phyloP scores from a whole-genome alignment of 2,329 filamentous ascomycete species.

The Arthrobotrys sphaeroides region DNA sequence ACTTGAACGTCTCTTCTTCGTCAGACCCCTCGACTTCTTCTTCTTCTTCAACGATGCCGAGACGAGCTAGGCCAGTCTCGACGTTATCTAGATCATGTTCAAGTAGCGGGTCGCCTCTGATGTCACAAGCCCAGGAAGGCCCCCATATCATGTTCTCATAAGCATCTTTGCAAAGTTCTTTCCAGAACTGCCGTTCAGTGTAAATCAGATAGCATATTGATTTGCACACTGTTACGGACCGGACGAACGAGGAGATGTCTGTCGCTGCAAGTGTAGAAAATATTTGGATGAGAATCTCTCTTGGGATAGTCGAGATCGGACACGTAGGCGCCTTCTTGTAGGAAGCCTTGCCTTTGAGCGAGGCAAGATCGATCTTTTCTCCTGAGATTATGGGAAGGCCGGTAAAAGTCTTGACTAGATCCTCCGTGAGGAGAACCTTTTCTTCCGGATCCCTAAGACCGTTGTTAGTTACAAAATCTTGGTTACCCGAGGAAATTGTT shows the following conservation, averaged over 20 bases:
- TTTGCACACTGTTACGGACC: constrained; percentile 83
- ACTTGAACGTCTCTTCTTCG: constrained; percentile 56
- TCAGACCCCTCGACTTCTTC: constrained; percentile 58
- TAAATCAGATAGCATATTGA: constrained; percentile 83
- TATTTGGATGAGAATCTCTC: constrained; percentile 85
- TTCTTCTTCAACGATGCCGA: constrained; percentile 43
- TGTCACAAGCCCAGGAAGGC: constrained; percentile 84
- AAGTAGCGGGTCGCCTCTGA: constrained; percentile 61
- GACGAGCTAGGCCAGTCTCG: background rate
- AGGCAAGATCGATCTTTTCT: constrained; percentile 35
- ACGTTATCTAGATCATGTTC: constrained; percentile 16
- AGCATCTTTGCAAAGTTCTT: constrained; percentile 75
- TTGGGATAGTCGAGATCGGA: constrained; percentile 78
- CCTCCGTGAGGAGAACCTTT: constrained; percentile 14
- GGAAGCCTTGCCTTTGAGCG: constrained; percentile 39
- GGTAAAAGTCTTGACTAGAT: constrained; percentile 23
- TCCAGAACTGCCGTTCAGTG: constrained; percentile 88
- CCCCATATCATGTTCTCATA: constrained; percentile 70
- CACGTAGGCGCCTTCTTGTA: constrained; percentile 75
- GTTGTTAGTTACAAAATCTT: constrained; percentile 62
- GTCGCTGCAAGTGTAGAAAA: constrained; percentile 74
- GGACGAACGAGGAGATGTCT: constrained; percentile 80
- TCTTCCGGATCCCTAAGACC: background rate
- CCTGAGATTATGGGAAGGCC: constrained; percentile 31
- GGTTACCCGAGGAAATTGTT: constrained; percentile 59